phyloP scores from a whole-genome alignment of 768 basidiomycete genomes.

The Suillus ampliporus region DNA sequence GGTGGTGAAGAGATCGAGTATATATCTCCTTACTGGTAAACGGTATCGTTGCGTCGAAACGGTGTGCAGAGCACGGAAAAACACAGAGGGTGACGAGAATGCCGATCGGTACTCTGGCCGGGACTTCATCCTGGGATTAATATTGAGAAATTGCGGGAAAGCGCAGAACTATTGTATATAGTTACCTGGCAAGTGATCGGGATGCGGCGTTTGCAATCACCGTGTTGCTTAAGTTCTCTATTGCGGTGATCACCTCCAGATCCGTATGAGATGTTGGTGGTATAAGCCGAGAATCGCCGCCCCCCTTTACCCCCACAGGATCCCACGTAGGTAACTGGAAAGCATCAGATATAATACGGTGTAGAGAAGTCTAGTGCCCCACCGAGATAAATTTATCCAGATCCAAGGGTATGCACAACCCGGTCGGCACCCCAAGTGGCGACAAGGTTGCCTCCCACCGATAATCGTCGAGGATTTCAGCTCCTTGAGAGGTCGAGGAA shows the following conservation, averaged over 20 bases:
- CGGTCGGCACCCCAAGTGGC: constrained; percentile 85
- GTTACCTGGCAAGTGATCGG: constrained; percentile 82
- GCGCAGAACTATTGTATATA: neutral
- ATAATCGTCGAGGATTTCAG: constrained; percentile 91
- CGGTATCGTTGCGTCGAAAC: constrained; percentile 92
- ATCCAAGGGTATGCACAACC: constrained; percentile 89
- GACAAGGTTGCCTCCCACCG: constrained; percentile 92
- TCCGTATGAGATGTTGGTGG: constrained; percentile 75
- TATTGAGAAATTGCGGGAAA: constrained; percentile 10
- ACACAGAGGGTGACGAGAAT: constrained; percentile 79
- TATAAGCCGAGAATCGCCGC: constrained; percentile 54
- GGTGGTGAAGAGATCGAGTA: constrained; percentile 91
- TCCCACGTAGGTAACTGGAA: constrained; percentile 78
- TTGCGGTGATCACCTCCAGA: constrained; percentile 83
- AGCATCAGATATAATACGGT: constrained; percentile 11
- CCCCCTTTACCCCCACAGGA: constrained; percentile 35
- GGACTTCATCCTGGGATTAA: constrained; percentile 69
- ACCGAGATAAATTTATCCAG: constrained; percentile 82
- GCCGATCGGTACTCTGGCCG: constrained; percentile 74
- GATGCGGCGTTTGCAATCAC: constrained; percentile 96
- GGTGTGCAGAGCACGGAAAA: constrained; percentile 85
- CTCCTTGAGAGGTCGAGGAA: constrained; percentile 89
- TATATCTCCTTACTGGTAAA: constrained; percentile 89
- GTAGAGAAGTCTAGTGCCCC: constrained; percentile 33
- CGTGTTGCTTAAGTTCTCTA: constrained; percentile 93